Evolutionary conservation across 495 filamentous ascomycete species (phyloP), one percentile per base, ranked within the genome.

Genomic region (Penicillium manginii): DNA sequence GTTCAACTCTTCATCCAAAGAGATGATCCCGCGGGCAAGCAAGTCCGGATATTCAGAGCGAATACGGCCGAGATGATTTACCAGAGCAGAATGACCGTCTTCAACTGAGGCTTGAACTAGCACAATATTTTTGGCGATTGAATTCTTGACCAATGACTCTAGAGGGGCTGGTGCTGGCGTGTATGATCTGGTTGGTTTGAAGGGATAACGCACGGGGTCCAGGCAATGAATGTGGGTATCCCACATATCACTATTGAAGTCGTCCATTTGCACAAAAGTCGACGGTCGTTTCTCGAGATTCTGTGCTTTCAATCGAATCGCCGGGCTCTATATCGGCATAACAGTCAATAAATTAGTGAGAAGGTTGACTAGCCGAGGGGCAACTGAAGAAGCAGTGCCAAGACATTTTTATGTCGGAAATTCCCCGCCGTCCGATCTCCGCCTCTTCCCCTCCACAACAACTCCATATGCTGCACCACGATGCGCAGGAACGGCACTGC

Each of bases 41-140:
- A 63, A 2, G 18, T 58, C 19, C 12, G 64, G 64, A 32, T 49
- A 61, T 15, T 63, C 60, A 6, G 46, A 15, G 19, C 55, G 64
- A 54, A 60, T 59, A 10, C 61, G 57, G 11, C 12, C n/a, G 1
- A 67, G 60, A 50, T 63, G 54, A 35, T n/a, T 32, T 9, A 61
- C 17, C 17, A 67, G 48, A 19, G 55, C 64, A 32, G 14, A 3
- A 18, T 22, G 26, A 0, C 64, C 64, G 43, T 67, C 43, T 43
- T 67, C 64, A 18, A 67, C 29, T 17, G 64, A 63, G 32, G 64
- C 60, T 46, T 63, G 64, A n/a, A 67, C 64, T 10, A 67, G 33
- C 6, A 63, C 55, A 42, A 42, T 21, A 63, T 19, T 23, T 58
- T 22, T 33, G n/a, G n/a, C 8, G 33, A 39, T 42, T 29, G 39